Conservation (phyloP, 108 stramenopile species). For the Asterionellopsis glacialis region DNA sequence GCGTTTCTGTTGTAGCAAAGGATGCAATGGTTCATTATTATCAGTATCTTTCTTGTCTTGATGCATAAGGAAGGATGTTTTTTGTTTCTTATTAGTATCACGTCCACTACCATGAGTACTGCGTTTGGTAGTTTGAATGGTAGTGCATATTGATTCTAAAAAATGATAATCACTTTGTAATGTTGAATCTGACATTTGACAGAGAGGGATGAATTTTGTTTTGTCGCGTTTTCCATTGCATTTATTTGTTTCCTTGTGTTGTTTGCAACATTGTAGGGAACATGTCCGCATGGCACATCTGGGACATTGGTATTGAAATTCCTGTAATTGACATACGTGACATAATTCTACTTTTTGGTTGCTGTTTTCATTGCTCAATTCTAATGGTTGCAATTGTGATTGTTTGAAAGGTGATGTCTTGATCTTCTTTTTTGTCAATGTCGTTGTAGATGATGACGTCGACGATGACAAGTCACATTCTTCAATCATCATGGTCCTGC, state of each 20-base stretch:
- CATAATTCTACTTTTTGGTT: constrained; percentile 30
- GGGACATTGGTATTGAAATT: constrained; percentile 58
- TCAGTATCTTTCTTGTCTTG: background rate
- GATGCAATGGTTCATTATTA: background rate
- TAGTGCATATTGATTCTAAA: constrained; percentile 61
- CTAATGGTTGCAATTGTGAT: background rate
- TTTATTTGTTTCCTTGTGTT: constrained; percentile 40
- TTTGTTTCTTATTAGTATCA: background rate
- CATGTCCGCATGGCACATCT: constrained; percentile 52
- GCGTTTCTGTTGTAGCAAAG: too few relatives aligned
- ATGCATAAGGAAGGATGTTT: background rate
- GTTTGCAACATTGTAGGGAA: constrained; percentile 48
- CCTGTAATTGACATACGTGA: constrained; percentile 37
- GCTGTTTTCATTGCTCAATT: too few relatives aligned
- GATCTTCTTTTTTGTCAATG: too few relatives aligned
- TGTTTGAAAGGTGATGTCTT: too few relatives aligned
- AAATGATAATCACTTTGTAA: constrained; percentile 71
- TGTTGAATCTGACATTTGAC: constrained; percentile 44
- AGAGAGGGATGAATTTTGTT: constrained; percentile 33
- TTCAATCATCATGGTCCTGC: too few relatives aligned
- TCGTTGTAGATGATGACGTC: too few relatives aligned
- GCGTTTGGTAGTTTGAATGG: constrained; percentile 38
- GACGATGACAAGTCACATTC: too few relatives aligned
- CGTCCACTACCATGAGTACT: background rate
- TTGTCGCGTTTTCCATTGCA: constrained; percentile 76